These are phyloP conservation scores for Periglandula ipomoeae DNA, from an alignment of 2,329 filamentous ascomycete genomes.

Conservation along the genomic window DNA sequence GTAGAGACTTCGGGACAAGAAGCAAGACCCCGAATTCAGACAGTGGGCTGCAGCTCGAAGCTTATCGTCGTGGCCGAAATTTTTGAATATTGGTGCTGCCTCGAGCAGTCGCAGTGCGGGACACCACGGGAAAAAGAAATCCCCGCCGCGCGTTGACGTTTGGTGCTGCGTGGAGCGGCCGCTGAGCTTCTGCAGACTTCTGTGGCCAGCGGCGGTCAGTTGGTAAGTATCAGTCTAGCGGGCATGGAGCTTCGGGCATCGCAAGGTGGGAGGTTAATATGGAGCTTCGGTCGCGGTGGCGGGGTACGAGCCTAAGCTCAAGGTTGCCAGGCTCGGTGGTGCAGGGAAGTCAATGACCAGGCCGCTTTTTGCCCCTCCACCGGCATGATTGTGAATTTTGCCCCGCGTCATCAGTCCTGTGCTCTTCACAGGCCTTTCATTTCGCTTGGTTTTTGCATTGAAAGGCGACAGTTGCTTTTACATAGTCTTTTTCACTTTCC, in stretches of 20 bases:
- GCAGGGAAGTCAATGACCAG: too few species aligned
- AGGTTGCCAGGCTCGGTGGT: not conserved
- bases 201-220: not conserved
- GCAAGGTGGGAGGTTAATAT: not conserved
- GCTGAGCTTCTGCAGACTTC: not conserved
- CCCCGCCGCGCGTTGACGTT: constrained; percentile 3
- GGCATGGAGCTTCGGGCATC: too few species aligned
- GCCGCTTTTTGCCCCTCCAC: constrained; percentile 3
- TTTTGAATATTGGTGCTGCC: constrained; percentile 13
- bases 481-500: not conserved
- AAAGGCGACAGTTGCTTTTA: not conserved
- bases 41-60: constrained; percentile 22
- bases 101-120: constrained; percentile 15
- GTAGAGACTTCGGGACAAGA: constrained; percentile 2
- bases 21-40: constrained; percentile 15
- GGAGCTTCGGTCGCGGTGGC: not conserved
- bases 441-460: not conserved
- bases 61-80: constrained; percentile 22
- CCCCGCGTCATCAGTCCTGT: constrained; percentile 1
- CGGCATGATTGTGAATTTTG: not conserved
- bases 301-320: not conserved
- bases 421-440: not conserved
- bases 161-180: not conserved
- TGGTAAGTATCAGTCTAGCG: not conserved
- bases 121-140: constrained; percentile 23